Base-by-base conservation (phyloP, 148 eudicot species). In the Dianthus caryophyllus region DNA sequence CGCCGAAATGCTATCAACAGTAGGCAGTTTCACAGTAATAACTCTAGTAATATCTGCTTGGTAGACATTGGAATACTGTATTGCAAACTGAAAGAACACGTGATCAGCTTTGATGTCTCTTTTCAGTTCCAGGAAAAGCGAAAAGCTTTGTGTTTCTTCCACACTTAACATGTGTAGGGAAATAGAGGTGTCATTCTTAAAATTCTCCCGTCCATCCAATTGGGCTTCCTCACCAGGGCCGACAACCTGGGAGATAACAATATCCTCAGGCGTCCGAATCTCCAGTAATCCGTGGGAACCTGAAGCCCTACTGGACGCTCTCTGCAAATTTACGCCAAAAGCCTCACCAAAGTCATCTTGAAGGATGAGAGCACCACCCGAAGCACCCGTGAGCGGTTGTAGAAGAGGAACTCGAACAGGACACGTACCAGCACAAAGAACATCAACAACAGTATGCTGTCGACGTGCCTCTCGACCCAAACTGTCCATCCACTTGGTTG, bases 281-380 rank as follows among this genome's bases (percentile, higher is more conserved):
- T 89, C 98, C 68, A 93, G 69, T 36, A 87, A 82, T 41, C 96
- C 98, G 73, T 84, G 88, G 41, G 96, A 86, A 59, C 96, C 98
- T 36, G 88, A 84, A 11, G 92, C 87, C 79, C 98, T 83, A 47
- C 80, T 75, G 41, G 95, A 81, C 22, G 96, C 95, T 71, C 98
- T 81, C 76, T 89, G 98, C 85, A 93, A 71, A 70, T 93, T 93
- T 70, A 90, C 98, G 62, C 98, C 98, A 68, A 89, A 93, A 5
- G 96, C 98, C 81, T 93, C 98, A 20, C 96, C 98, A 67, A 93
- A 93, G 75, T 93, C 98, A 76, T 93, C 98, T 64, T 93, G 96
- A 67, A 86, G 87, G 65, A 93, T 76, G 70, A 93, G 69, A 61
- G 84, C 88, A 38, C 98, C 98, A 27, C 98, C 96, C 15, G 96